Conservation (phyloP, 495 filamentous ascomycete species). For the Hypomontagnella submonticulosa region DNA sequence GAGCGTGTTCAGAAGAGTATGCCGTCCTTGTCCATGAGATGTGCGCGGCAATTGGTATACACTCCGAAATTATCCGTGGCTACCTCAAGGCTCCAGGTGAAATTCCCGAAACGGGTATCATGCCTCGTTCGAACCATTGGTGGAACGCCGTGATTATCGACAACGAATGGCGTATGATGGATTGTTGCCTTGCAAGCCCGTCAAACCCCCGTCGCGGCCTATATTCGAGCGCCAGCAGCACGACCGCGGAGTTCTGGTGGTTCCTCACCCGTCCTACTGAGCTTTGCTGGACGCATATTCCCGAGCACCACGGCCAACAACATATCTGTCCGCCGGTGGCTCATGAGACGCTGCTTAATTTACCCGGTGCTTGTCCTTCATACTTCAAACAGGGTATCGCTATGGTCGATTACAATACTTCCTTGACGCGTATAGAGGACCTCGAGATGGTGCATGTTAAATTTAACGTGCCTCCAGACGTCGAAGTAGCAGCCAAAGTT, state of each 20-base stretch:
- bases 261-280: constrained; percentile 89
- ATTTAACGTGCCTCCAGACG: constrained; percentile 84
- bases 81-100: constrained; percentile 94
- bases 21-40: constrained; percentile 90
- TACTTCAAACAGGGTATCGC: constrained; percentile 85
- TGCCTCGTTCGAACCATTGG: constrained; percentile 91
- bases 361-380: constrained; percentile 85
- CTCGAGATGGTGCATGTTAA: constrained; percentile 92
- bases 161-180: constrained; percentile 95
- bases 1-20: constrained; percentile 91
- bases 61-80: constrained; percentile 83
- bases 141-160: constrained; percentile 98
- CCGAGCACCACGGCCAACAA: constrained; percentile 84
- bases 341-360: constrained; percentile 81
- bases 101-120: constrained; percentile 75
- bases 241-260: constrained; percentile 86
- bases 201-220: constrained; percentile 81
- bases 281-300: constrained; percentile 94
- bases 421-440: constrained; percentile 83
- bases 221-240: constrained; percentile 76
- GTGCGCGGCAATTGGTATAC: constrained; percentile 89
- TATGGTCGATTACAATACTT: constrained; percentile 92
- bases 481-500: constrained; percentile 94
- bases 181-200: constrained; percentile 90
- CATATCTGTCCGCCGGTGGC: constrained; percentile 91